Percentiles rank a stretch among this genome's conserved stretches.
phyloP scores from a whole-genome alignment of 148 eudicot genomes.

The Cornus suecica region DNA sequence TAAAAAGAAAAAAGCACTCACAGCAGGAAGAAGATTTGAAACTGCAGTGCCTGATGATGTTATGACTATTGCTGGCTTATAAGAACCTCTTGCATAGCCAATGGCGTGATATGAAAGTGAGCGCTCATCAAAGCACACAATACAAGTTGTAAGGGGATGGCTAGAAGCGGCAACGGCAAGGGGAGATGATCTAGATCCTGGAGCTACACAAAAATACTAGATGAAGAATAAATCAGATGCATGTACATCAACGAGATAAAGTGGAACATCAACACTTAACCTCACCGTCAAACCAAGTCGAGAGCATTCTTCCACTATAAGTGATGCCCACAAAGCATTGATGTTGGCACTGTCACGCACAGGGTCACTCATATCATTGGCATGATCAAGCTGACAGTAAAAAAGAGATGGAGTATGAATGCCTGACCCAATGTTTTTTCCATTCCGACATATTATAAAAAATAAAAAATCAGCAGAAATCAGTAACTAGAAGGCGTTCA shows the following conservation, averaged over 20 bases:
- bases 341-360: conserved; percentile 59
- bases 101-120: conserved; percentile 95
- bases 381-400: conserved; percentile 35
- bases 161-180: conserved; percentile 89
- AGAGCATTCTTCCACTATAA: conserved; percentile 87
- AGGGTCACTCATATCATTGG: conserved; percentile 22
- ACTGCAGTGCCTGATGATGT: conserved; percentile 98
- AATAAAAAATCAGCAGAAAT: neutral
- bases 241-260: conserved; percentile 11
- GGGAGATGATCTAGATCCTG: conserved; percentile 97
- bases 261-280: conserved; percentile 4
- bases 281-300: conserved; percentile 98
- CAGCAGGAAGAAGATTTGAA: conserved; percentile 95
- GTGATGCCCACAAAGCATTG: conserved; percentile 88
- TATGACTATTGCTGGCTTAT: conserved; percentile 84
- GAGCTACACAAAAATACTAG: conserved; percentile 97
- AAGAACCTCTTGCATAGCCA: conserved; percentile 90
- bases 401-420: conserved; percentile 22
- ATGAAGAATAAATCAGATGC: conserved; percentile 42
- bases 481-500: neutral
- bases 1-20: conserved; percentile 31
- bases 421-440: neutral
- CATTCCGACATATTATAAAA: neutral
- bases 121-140: conserved; percentile 87
- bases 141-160: conserved; percentile 73